Evolutionary conservation across 176 grass and related monocot species (phyloP).

Genomic region (Oryza glaberrima): DNA sequence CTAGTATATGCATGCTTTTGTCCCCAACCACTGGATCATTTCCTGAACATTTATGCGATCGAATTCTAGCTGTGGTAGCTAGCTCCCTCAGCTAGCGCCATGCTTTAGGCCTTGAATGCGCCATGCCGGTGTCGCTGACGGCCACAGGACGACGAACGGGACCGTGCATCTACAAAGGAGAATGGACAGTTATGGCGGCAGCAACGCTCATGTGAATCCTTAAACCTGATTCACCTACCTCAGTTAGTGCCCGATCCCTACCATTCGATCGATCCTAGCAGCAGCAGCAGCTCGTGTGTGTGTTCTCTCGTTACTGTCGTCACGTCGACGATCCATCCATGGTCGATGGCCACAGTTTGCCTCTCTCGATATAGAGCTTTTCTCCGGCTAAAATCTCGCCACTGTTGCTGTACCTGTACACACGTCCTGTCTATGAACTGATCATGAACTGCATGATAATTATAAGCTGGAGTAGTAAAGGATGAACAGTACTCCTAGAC

Average conservation of each 20-base stretch:
- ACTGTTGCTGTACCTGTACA: neutral
- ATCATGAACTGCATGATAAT: neutral
- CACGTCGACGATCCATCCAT: neutral
- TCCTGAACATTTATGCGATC: conserved; percentile 31
- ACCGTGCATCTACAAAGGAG: conserved; percentile 44
- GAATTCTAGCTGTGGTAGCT: neutral
- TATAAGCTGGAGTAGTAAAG: no score
- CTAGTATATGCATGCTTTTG: neutral
- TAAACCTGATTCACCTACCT: conserved; percentile 49
- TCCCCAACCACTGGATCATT: neutral
- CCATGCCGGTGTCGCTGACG: conserved; percentile 36
- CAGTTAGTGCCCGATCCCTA: conserved; percentile 30
- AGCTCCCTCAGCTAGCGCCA: neutral
- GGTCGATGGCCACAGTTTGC: neutral
- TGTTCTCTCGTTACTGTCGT: neutral
- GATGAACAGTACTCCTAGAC: neutral
- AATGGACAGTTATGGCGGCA: conserved; percentile 45
- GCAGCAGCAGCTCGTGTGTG: neutral
- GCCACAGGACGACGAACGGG: conserved; percentile 27
- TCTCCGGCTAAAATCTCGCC: neutral
- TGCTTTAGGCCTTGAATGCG: conserved; percentile 23
- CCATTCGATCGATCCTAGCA: neutral
- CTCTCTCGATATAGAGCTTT: no score
- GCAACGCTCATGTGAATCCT: conserved; percentile 48
- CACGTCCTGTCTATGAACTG: neutral